Percentiles rank a stretch among this genome's conserved stretches.
Evolutionary conservation across 768 basidiomycete genomes (phyloP).

Genomic region (Boletus pseudo-olivaceus): DNA sequence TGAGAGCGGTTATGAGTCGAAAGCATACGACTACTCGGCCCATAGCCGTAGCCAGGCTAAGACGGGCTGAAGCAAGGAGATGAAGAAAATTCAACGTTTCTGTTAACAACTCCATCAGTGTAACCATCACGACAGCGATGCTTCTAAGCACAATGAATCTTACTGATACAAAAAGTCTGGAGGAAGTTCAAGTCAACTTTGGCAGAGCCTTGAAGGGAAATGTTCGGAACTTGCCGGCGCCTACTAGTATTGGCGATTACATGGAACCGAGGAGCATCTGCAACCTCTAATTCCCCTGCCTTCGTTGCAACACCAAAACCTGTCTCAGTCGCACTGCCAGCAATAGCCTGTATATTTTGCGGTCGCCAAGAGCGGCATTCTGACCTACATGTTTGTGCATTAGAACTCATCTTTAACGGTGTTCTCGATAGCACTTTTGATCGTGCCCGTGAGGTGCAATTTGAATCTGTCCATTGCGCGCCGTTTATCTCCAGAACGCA

Average conservation of each 20-base stretch:
- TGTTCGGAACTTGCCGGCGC: slow-evolving; percentile 25
- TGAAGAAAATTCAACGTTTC: slow-evolving; percentile 7
- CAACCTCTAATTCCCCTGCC: slow-evolving; percentile 12
- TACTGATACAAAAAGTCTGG: slow-evolving; percentile 21
- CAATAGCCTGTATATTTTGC: background rate
- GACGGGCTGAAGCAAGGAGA: background rate
- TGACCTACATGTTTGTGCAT: slow-evolving; percentile 7
- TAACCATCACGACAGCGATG: slow-evolving; percentile 27
- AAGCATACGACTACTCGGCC: background rate
- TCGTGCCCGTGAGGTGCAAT: slow-evolving; percentile 10
- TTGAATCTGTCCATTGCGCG: slow-evolving; percentile 18
- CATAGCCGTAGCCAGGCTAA: background rate
- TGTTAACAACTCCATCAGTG: slow-evolving; percentile 15
- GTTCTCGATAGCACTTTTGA: slow-evolving; percentile 12
- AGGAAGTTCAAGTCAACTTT: slow-evolving; percentile 19
- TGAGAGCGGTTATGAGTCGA: background rate
- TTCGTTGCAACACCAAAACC: slow-evolving; percentile 22
- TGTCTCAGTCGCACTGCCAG: slow-evolving; percentile 12
- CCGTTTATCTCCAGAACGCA: slow-evolving; percentile 19
- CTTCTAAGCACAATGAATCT: slow-evolving; percentile 28
- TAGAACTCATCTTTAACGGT: slow-evolving; percentile 6
- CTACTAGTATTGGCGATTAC: slow-evolving; percentile 7
- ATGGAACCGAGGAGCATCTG: slow-evolving; percentile 18
- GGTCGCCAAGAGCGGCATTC: slow-evolving; percentile 13
- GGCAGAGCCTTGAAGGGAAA: slow-evolving; percentile 9